Base-by-base conservation (phyloP, 192 early-diverging fungal genomes). In the Coemansia asiatica region DNA sequence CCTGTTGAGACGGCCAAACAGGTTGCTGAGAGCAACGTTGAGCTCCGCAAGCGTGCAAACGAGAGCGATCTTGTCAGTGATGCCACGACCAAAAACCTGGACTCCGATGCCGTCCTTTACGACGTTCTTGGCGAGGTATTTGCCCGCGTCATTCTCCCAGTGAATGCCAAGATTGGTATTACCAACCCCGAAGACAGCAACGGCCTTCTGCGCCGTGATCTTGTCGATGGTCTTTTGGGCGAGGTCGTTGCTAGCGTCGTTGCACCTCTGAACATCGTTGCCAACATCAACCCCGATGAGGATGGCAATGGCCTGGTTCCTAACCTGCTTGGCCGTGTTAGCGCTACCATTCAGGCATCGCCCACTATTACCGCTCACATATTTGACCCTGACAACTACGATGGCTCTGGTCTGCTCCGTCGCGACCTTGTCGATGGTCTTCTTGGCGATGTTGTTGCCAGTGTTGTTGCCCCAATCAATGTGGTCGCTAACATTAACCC, bases 61-160 rank as follows among this genome's bases (percentile, higher is more conserved):
- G 54, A 63, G 40, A 56, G 57, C 21, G 66, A 68, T 29, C 50
- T 74, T 21, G 57, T 74, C n/a, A 22, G 47, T 28, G 62, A 74
- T 47, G 66, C 72, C n/a, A 74, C 72, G 13, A 74, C 72, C 15
- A 63, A 63, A 29, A 62, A 74, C 51, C 66, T 74, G 16, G 62
- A 21, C 51, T 58, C 53, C 0, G 23, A 60, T 2, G 54, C 66
- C 0, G 57, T 74, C 19, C 62, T 74, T 15, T 74, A 74, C 44
- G 57, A 64, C 23, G 36, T 74, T 5, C 66, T 74, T 13, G 72
- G 66, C 44, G 51, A 64, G 22, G 56, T 74, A 6, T 64, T 65
- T 61, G 66, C 66, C 22, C 51, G 66, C 36, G 49, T 74, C 19
- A 74, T 29, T 29, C 61, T 74, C 3, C 72, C 72, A 0, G 66